A percentile compares a stretch with the other conserved stretches of the same genome.
Evolutionary conservation across 192 early-diverging fungal genomes (phyloP).

Genomic region (Coemansia sp.): DNA sequence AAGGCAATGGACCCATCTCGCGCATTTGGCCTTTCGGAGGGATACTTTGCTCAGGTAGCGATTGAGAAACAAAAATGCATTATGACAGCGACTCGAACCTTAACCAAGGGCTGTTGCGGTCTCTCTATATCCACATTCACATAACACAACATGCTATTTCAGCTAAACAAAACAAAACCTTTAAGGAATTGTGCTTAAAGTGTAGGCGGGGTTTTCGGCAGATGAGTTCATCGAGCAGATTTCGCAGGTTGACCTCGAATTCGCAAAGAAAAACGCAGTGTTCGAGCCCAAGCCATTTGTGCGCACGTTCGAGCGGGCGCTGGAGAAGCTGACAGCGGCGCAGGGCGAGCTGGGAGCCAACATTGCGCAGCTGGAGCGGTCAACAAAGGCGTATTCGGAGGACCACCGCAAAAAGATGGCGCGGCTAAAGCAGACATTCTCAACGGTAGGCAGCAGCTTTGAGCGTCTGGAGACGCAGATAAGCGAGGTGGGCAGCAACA

Average conservation of each 20-base stretch:
- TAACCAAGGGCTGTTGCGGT: too few species aligned
- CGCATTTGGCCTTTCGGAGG: slow-evolving; percentile 47
- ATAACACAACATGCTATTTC: not conserved
- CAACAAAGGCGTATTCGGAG: slow-evolving; percentile 69
- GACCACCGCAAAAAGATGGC: slow-evolving; percentile 74
- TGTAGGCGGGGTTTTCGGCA: slow-evolving; percentile 57
- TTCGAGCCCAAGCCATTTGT: slow-evolving; percentile 94
- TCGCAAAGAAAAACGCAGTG: slow-evolving; percentile 54
- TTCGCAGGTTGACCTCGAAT: slow-evolving; percentile 52
- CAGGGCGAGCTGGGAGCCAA: slow-evolving; percentile 74
- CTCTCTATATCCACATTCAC: too few species aligned
- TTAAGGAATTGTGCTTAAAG: not conserved
- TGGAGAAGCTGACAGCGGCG: slow-evolving; percentile 80
- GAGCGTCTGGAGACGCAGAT: slow-evolving; percentile 86
- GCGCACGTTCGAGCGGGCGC: slow-evolving; percentile 80
- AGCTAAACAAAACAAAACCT: too few species aligned
- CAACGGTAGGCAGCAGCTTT: slow-evolving; percentile 84
- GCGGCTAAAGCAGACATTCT: slow-evolving; percentile 78
- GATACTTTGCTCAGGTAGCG: slow-evolving; percentile 52
- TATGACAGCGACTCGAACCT: not conserved
- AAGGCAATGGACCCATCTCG: slow-evolving; percentile 42
- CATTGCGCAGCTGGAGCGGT: slow-evolving; percentile 83
- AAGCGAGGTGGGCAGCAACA: slow-evolving; percentile 91
- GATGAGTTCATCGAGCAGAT: slow-evolving; percentile 62
- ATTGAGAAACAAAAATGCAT: not conserved